phyloP scores from a whole-genome alignment of 305 asterid genomes.

The Ajuga reptans region DNA sequence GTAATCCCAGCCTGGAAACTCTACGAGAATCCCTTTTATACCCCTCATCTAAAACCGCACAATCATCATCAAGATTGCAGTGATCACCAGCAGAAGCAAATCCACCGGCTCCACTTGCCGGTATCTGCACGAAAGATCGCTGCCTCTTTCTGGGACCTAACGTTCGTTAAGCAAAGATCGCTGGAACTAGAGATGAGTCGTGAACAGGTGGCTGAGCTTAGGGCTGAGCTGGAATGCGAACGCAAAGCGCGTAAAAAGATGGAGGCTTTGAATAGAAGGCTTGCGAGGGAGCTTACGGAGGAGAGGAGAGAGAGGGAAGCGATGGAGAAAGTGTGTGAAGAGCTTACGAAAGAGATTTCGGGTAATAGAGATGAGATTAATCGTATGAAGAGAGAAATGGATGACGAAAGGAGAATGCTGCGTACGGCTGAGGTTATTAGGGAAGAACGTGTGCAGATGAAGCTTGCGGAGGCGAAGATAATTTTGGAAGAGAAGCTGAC shows the following conservation, averaged over 20 bases:
- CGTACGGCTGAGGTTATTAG: conserved; percentile 64
- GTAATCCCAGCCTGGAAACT: conserved; percentile 65
- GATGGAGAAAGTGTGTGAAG: conserved; percentile 39
- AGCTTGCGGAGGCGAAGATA: conserved; percentile 57
- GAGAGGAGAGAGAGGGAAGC: conserved; percentile 52
- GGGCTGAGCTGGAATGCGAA: conserved; percentile 39
- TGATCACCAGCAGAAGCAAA: conserved; percentile 24
- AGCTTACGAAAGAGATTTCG: conserved; percentile 43
- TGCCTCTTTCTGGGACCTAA: conserved; percentile 64
- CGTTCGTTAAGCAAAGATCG: conserved; percentile 37
- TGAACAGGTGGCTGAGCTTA: conserved; percentile 34
- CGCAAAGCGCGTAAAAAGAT: conserved; percentile 42
- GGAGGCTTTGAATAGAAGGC: conserved; percentile 42
- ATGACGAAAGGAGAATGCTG: conserved; percentile 66
- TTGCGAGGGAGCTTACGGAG: conserved; percentile 39
- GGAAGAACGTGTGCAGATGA: conserved; percentile 83
- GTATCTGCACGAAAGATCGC: conserved; percentile 59
- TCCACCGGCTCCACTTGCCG: conserved; percentile 73
- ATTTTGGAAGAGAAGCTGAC: conserved; percentile 51
- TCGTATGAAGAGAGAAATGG: conserved; percentile 50
- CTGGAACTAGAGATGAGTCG: conserved; percentile 46
- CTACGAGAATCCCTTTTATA: conserved; percentile 71
- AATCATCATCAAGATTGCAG: background rate
- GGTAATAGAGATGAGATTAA: conserved; percentile 29
- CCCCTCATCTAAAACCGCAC: conserved; percentile 17